Percentiles rank a stretch among this genome's conserved stretches.
Evolutionary conservation across 306 rosid genomes (phyloP).

Genomic region (Glycine tomentella): DNA sequence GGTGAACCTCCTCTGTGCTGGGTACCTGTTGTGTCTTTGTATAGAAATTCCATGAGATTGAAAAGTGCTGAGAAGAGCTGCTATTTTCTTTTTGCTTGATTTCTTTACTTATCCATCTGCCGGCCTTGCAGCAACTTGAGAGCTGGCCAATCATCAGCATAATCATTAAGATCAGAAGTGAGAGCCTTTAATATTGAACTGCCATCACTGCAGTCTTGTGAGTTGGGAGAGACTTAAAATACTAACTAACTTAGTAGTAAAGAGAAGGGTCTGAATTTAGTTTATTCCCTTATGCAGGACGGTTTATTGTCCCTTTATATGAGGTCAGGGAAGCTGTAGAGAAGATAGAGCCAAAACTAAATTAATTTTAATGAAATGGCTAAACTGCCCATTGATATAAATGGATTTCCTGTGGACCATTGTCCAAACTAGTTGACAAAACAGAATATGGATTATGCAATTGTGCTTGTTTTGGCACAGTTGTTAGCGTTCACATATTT

Average conservation of each 20-base stretch:
- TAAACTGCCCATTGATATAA: constrained; percentile 53
- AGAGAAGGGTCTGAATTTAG: constrained; percentile 46
- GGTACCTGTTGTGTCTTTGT: constrained; percentile 53
- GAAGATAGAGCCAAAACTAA: constrained; percentile 59
- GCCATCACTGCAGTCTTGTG: constrained; percentile 55
- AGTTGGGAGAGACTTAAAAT: constrained; percentile 22
- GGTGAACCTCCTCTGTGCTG: constrained; percentile 41
- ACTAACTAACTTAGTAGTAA: constrained; percentile 25
- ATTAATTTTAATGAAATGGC: constrained; percentile 57
- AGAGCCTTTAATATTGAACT: constrained; percentile 57
- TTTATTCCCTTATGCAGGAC: constrained; percentile 45
- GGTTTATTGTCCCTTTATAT: constrained; percentile 50
- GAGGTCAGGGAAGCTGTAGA: constrained; percentile 52
- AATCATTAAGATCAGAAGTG: constrained; percentile 57
- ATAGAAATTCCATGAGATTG: constrained; percentile 59
- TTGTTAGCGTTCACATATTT: constrained; percentile 8
- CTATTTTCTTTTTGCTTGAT: constrained; percentile 49
- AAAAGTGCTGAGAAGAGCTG: constrained; percentile 45
- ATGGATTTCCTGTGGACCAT: constrained; percentile 38
- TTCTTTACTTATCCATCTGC: constrained; percentile 52
- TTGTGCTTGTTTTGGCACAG: constrained; percentile 26
- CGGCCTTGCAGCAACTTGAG: constrained; percentile 56
- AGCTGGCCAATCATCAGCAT: constrained; percentile 60
- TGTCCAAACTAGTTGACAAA: constrained; percentile 33
- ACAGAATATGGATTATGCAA: constrained; percentile 24